These are phyloP conservation scores for Ensete glaucum DNA, from an alignment of 176 grass and related monocot species.

Conservation along the genomic window DNA sequence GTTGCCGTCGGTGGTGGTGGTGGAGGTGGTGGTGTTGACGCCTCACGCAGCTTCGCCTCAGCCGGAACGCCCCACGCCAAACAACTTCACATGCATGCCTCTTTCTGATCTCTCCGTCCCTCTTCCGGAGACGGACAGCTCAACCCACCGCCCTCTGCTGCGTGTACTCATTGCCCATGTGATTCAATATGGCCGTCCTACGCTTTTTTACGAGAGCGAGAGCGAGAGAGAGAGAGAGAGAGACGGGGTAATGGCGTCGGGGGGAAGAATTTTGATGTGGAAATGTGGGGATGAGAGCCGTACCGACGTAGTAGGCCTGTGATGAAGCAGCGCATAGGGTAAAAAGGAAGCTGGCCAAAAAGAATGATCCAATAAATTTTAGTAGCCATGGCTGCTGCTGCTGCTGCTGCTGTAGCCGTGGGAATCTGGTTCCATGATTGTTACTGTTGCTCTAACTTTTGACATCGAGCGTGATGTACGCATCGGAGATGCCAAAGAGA, in stretches of 20 bases:
- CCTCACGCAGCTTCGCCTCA: too few relatives aligned
- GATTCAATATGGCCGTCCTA: not conserved
- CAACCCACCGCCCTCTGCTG: not conserved
- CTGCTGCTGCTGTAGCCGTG: too few relatives aligned
- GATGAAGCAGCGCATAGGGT: not conserved
- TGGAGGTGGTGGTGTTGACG: too few relatives aligned
- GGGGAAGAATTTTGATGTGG: not conserved
- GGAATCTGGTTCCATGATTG: too few relatives aligned
- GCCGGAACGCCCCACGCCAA: too few relatives aligned
- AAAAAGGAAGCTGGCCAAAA: not conserved
- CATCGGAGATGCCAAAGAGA: too few relatives aligned
- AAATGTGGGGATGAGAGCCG: not conserved
- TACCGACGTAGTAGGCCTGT: not conserved
- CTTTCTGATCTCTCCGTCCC: not conserved
- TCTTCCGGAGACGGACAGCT: not conserved
- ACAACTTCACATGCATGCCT: too few relatives aligned
- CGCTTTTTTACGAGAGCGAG: not conserved
- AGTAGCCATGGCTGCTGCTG: not conserved
- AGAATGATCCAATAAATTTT: not conserved
- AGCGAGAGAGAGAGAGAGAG: not conserved
- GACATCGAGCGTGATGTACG: too few relatives aligned
- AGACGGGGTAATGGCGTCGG: not conserved
- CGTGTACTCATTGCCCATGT: not conserved
- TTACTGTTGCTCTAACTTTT: too few relatives aligned
- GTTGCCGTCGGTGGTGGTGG: too few relatives aligned